A percentile compares a stretch with the other conserved stretches of the same genome.
These are phyloP conservation scores for Euryodendron excelsum DNA, from an alignment of 148 eudicot genomes.

Conservation along the genomic window DNA sequence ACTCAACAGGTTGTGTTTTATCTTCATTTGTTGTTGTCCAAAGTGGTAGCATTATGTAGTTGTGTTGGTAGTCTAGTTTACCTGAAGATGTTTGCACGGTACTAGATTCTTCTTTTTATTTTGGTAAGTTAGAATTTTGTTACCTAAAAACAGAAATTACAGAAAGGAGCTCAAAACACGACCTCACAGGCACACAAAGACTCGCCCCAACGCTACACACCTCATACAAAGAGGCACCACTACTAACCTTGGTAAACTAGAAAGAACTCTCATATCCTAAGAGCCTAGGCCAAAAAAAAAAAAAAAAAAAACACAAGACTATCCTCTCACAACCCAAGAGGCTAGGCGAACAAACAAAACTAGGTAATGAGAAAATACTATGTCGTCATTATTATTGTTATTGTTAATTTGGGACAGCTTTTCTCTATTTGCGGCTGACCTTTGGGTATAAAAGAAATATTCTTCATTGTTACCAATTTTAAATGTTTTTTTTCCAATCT, in stretches of 20 bases:
- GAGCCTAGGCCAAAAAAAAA: no score
- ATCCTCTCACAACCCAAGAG: no score
- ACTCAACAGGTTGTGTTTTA: constrained; percentile 65
- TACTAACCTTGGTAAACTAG: no score
- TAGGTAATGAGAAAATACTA: neutral
- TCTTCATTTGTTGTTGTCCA: neutral
- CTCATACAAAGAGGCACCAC: no score
- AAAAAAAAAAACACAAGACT: no score
- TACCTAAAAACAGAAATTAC: no score
- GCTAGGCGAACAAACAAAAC: neutral
- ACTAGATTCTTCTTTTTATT: neutral
- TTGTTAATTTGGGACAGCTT: neutral
- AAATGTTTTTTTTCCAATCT: neutral
- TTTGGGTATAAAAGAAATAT: neutral
- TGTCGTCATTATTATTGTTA: neutral
- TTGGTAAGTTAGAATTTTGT: no score
- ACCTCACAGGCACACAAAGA: no score
- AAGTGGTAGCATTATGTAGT: neutral
- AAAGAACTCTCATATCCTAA: no score
- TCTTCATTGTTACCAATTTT: neutral
- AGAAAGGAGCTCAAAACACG: no score
- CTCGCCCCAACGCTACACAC: no score
- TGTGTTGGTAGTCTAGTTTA: neutral
- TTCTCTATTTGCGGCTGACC: neutral
- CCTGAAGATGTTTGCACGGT: neutral